Evolutionary conservation across 2,329 filamentous ascomycete genomes (phyloP), one percentile per base, ranked within the genome.

Genomic region (Colletotrichum cuscutae): DNA sequence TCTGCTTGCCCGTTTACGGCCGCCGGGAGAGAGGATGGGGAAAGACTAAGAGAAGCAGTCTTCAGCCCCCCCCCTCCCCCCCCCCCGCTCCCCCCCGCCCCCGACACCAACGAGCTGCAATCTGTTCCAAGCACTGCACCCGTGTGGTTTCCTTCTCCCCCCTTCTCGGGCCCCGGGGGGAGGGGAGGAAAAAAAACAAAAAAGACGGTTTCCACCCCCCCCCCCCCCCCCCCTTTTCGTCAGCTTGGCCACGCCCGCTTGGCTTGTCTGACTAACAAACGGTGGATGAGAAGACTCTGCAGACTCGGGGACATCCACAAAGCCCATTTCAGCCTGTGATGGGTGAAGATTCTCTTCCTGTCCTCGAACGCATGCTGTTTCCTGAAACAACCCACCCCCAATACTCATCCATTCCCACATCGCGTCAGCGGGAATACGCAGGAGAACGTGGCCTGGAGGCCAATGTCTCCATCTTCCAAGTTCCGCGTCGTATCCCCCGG

Each of bases 341-440:
- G 28, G 37, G 37, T n/a, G 15, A 61, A n/a, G 59, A 22, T 19
- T 49, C 15, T 30, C 35, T 19, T 22, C 35, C 42, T 49, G 22
- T 30, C 8, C 19, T 62, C 59, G 13, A 53, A 53, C 15, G n/a
- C 32, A 42, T 42, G 52, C 5, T 65, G 62, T 3, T 32, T 19
- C 22, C 22, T 56, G 52, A 65, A 65, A 65, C 32, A n/a, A 37
- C 11, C 32, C 24, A 1, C 59, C 59, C n/a, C 32, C 70, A 61
- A 54, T 37, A 49, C 42, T 59, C 54, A 35, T 28, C 70, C 42
- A 53, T 53, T 61, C 52, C 54, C 56, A 65, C 37, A 37, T 73
- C 32, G 46, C 49, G 56, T 65, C 42, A 56, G 19, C 66, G 70
- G 60, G 37, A 65, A 65, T 42, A 58, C 53, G 60, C 66, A 69